phyloP scores from a whole-genome alignment of 2,329 filamentous ascomycete genomes.

The Neonectria sp. region DNA sequence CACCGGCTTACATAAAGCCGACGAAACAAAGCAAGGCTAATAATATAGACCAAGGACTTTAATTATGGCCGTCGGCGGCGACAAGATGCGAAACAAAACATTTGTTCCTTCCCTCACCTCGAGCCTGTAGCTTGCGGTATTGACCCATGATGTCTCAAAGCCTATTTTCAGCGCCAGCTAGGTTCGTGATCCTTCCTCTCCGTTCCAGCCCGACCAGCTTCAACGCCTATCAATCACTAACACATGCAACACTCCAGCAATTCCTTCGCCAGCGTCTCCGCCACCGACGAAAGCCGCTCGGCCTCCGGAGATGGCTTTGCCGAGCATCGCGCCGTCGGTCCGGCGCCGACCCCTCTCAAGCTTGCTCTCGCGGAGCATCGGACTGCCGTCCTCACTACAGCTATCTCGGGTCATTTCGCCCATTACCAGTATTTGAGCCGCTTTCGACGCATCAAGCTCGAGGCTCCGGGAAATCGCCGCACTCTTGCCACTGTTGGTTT shows the following conservation, averaged over 20 bases:
- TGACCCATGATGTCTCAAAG: background rate
- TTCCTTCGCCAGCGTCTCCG: slow-evolving; percentile 38
- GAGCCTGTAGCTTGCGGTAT: background rate
- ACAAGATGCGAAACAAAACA: slow-evolving; percentile 1
- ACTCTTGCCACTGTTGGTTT: slow-evolving; percentile 42
- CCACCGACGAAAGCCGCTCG: slow-evolving; percentile 45
- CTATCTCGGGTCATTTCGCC: slow-evolving; percentile 44
- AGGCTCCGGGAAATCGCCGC: slow-evolving; percentile 36
- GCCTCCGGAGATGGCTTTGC: slow-evolving; percentile 42
- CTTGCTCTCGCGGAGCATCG: slow-evolving; percentile 41
- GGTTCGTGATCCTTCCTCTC: background rate
- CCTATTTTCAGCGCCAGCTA: background rate
- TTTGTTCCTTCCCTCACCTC: background rate
- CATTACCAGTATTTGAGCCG: slow-evolving; percentile 46
- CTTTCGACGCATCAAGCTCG: slow-evolving; percentile 38
- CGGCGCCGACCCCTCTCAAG: slow-evolving; percentile 46
- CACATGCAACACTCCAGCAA: slow-evolving; percentile 33
- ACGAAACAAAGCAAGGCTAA: slow-evolving; percentile 20
- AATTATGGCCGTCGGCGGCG: slow-evolving; percentile 2
- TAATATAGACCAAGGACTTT: slow-evolving; percentile 2
- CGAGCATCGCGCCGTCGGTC: slow-evolving; percentile 45
- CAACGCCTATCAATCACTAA: slow-evolving; percentile 35
- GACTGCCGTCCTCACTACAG: slow-evolving; percentile 42
- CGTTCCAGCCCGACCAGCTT: slow-evolving; percentile 12
- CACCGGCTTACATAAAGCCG: slow-evolving; percentile 44